These are phyloP conservation scores for Hymenoscyphus repandus DNA, from an alignment of 2,329 filamentous ascomycete species.

Conservation along the genomic window DNA sequence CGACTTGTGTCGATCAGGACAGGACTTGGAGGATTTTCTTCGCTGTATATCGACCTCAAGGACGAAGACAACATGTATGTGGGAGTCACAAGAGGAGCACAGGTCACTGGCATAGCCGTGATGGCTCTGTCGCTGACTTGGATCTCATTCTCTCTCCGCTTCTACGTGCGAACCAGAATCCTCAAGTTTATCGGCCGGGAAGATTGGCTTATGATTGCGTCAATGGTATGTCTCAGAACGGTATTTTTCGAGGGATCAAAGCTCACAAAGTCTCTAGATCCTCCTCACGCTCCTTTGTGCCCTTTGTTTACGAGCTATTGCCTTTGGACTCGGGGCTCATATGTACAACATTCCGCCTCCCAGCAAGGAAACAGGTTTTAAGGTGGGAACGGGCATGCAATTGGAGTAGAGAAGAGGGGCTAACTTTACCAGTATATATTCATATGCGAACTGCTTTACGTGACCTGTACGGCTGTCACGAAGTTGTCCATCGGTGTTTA, in stretches of 20 bases:
- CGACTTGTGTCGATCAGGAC: no score
- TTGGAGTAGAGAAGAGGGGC: no score
- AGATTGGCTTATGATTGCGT: constrained; percentile 28
- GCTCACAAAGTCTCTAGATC: constrained; percentile 12
- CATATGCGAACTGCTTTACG: constrained; percentile 29
- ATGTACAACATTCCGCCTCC: constrained; percentile 21
- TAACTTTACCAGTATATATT: constrained; percentile 18
- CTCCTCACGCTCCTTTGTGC: constrained; percentile 24
- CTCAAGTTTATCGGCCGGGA: constrained; percentile 29
- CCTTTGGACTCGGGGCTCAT: constrained; percentile 27
- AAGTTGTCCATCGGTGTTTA: constrained; percentile 28
- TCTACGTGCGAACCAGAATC: constrained; percentile 27
- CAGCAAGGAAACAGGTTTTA: constrained; percentile 20
- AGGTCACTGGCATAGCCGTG: constrained; percentile 28
- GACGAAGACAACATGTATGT: constrained; percentile 5
- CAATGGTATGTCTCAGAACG: constrained; percentile 19
- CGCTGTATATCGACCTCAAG: not conserved
- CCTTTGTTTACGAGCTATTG: constrained; percentile 19
- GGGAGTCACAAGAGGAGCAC: constrained; percentile 20
- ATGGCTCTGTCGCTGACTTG: constrained; percentile 35
- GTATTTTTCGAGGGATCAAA: not conserved
- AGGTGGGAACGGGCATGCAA: constrained; percentile 15
- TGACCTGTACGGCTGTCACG: constrained; percentile 25
- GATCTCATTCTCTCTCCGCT: constrained; percentile 25
- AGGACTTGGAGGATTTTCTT: not conserved